These are phyloP conservation scores for Dothideomycetes sp. DNA, from an alignment of 2,329 filamentous ascomycete species.

Conservation along the genomic window DNA sequence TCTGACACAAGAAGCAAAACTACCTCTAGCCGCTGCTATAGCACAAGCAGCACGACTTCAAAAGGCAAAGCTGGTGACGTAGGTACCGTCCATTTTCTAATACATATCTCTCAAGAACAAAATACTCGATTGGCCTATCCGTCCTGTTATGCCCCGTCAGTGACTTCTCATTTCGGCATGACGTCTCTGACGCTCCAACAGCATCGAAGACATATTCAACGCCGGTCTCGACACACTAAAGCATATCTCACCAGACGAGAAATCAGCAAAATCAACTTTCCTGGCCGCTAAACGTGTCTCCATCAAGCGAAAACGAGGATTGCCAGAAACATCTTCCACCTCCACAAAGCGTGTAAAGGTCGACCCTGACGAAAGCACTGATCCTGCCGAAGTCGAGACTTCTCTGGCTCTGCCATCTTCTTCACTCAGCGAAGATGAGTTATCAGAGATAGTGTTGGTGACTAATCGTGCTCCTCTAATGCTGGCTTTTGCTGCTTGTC, in stretches of 20 bases:
- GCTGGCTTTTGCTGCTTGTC: conserved; percentile 65
- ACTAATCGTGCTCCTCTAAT: conserved; percentile 79
- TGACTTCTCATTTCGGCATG: background rate
- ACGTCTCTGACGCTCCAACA: conserved; percentile 17
- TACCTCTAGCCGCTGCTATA: conserved; percentile 47
- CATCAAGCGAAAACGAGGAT: conserved; percentile 41
- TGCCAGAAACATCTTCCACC: conserved; percentile 24
- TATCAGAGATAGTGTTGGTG: conserved; percentile 50
- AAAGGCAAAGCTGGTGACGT: conserved; percentile 44
- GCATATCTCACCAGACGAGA: conserved; percentile 41
- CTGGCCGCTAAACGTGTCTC: conserved; percentile 48
- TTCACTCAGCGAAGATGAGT: conserved; percentile 47
- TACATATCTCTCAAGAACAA: too few species aligned
- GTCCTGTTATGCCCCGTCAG: background rate
- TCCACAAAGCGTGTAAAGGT: conserved; percentile 18
- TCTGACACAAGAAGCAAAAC: conserved; percentile 48
- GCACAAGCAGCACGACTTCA: conserved; percentile 47
- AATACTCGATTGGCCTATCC: too few species aligned
- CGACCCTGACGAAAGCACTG: conserved; percentile 13
- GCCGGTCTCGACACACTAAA: conserved; percentile 36
- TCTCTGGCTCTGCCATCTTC: conserved; percentile 51
- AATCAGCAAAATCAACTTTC: conserved; percentile 47
- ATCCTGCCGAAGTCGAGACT: conserved; percentile 52
- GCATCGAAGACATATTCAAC: conserved; percentile 41
- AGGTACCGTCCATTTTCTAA: conserved; percentile 20